Conservation (phyloP, 495 filamentous ascomycete genomes). For the Delitschia confertaspora region DNA sequence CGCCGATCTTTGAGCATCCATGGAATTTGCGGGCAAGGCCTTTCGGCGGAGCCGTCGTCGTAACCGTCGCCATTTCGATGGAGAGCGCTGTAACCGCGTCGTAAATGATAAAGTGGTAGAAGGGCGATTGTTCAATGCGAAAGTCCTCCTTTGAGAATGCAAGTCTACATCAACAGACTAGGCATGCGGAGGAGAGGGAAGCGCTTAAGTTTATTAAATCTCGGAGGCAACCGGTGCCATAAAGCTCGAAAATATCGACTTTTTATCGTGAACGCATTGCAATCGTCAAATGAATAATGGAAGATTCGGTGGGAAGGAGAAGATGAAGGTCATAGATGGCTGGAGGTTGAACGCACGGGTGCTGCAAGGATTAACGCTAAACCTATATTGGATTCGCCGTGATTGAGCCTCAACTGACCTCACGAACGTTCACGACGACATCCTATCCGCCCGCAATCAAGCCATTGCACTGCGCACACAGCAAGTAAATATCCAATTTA, state of each 20-base stretch:
- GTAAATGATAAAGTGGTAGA: not conserved
- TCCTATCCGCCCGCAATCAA: not conserved
- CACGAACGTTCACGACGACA: no score
- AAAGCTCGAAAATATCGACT: not conserved
- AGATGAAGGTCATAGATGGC: not conserved
- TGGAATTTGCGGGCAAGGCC: constrained; percentile 48
- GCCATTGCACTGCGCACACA: constrained; percentile 16
- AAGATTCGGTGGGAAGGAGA: not conserved
- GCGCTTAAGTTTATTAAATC: no score
- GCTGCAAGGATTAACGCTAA: no score
- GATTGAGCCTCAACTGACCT: constrained; percentile 3
- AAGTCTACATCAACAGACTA: no score
- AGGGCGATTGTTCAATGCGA: no score
- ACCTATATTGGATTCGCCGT: not conserved
- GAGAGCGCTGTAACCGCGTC: not conserved
- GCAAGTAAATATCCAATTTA: constrained; percentile 5
- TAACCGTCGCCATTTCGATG: constrained; percentile 37
- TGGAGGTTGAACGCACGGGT: not conserved
- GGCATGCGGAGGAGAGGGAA: no score
- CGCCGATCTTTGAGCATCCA: constrained; percentile 78
- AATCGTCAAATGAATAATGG: no score
- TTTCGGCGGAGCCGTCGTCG: constrained; percentile 26
- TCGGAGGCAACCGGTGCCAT: constrained; percentile 9
- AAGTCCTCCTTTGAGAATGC: no score
- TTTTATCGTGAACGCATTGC: constrained; percentile 7